Base-by-base conservation (phyloP, 768 basidiomycete genomes). In the Suillus discolor region DNA sequence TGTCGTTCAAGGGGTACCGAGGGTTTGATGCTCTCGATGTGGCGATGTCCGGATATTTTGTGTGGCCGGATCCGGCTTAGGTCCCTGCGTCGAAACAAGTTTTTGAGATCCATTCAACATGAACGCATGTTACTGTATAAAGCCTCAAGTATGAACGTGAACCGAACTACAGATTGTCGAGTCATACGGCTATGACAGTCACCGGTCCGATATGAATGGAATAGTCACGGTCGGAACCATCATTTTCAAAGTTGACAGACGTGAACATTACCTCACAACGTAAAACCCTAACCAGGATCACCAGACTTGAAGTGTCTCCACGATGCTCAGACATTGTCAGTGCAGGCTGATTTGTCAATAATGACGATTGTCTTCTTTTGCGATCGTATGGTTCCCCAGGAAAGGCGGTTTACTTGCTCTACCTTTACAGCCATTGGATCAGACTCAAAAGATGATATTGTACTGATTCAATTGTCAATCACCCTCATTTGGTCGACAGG, bases 1-100 rank as follows among this genome's bases (percentile, higher is more conserved):
- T 66, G 92, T 92, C n/a, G 83, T 86, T 2, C 79, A 83, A 69
- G 89, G 89, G 20, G 86, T 93, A 6, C 81, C 82, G 39, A 67
- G 57, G 68, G 63, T 65, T 11, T 72, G 64, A 68, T 41, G 11
- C 39, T 11, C 39, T 59, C 18, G 1, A 39, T 23, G 12, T 12
- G 45, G 11, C n/a, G 11, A n/a, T 49, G 12, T 34, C 16, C 31
- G 51, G 20, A 62, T 59, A 45, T 16, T 12, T 13, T 62, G 15
- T 57, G 2, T 38, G 34, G 13, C 5, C 47, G 2, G 25, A 60
- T 44, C n/a, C 8, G 34, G 8, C 4, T 53, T 31, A 28, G 15
- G 7, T 51, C 51, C 25, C 49, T 25, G 51, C 28, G 16, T 53
- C 16, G 11, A 53, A 18, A 28, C 7, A 53, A 28, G 49, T 51